A percentile compares a stretch with the other conserved stretches of the same genome.
Conservation (phyloP, 2,329 filamentous ascomycete species). For the Ceratocystis ficicola region DNA sequence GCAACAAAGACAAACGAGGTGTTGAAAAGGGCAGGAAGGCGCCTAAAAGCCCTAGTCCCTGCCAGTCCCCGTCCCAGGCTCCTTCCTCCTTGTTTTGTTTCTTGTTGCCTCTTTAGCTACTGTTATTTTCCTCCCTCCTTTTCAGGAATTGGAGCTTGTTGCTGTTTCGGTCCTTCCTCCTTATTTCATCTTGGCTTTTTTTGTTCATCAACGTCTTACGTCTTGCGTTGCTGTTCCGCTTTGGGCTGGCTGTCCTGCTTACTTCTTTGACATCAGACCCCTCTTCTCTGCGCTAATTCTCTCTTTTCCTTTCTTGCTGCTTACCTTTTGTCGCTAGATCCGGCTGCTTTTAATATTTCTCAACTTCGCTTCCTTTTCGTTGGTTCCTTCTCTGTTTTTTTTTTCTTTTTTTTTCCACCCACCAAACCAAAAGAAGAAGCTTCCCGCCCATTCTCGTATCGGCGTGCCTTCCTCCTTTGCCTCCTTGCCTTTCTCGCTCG, state of each 20-base stretch:
- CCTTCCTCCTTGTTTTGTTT: slow-evolving; percentile 1
- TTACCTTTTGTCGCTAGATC: slow-evolving; percentile 20
- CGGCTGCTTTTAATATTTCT: not conserved
- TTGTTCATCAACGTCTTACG: not conserved
- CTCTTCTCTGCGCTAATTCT: not conserved
- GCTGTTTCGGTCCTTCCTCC: not conserved
- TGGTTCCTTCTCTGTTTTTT: not conserved
- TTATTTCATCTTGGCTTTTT: not conserved
- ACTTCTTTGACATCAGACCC: not conserved
- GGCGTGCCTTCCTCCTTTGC: not conserved
- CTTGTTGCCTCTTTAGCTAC: not conserved
- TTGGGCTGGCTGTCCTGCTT: not conserved
- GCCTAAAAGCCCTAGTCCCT: not conserved
- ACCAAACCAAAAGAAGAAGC: no score
- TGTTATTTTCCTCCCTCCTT: not conserved
- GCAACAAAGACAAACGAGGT: not conserved
- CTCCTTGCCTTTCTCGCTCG: not conserved
- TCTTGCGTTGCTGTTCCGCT: not conserved
- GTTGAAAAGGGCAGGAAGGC: not conserved
- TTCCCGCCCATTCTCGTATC: no score
- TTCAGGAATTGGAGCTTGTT: no score
- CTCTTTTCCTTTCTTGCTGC: slow-evolving; percentile 21
- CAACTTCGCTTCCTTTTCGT: slow-evolving; percentile 14
- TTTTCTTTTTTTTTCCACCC: no score
- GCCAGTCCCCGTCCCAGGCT: not conserved